Base-by-base conservation (phyloP, 345 rosid species). In the Kandelia obovata region DNA sequence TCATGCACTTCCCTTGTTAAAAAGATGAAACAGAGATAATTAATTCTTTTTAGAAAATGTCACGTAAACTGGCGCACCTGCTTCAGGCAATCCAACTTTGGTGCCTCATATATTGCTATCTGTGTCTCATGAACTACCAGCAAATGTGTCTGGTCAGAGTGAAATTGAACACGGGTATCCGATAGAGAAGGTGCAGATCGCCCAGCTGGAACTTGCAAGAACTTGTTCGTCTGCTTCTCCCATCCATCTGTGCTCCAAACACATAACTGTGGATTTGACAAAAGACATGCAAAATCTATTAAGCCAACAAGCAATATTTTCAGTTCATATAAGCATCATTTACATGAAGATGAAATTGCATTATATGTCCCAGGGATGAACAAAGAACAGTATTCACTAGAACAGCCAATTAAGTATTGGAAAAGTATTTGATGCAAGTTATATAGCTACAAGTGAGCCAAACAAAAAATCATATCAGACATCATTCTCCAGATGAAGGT, bases 241-340 rank as follows among this genome's bases (percentile, higher is more conserved):
- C 97, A 91, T 58, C 83, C 87, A 73, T 91, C 94, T 64, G 82
- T 83, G 79, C 85, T 91, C 92, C 94, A 88, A 66, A 84, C 81
- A 70, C 88, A 88, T 26, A 91, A 76, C 97, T 91, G 70, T 56
- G 30, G 11, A 56, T 25, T 56, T 56, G 59, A 27, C 26, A 56
- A 56, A 56, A 56, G 59, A 25, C 28, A 56, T 9, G 28, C 26
- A 56, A 27, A 25, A 25, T 56, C 17, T 26, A 56, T 56, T 7
- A 56, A 4, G 49, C 19, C 6, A 56, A 56, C 19, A 56, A 10
- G 59, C 26, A 27, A 56, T 56, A 27, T 21, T 27, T 56, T 56
- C 6, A 2, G 26, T 56, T 27, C 30, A 13, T 43, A 43, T 15
- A 43, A 43, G 49, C 49, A 43, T 56, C 59, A 11, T 1, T 21